Evolutionary conservation across 2,329 filamentous ascomycete species (phyloP), one percentile per base, ranked within the genome.

Genomic region (Anisogramma anomala): DNA sequence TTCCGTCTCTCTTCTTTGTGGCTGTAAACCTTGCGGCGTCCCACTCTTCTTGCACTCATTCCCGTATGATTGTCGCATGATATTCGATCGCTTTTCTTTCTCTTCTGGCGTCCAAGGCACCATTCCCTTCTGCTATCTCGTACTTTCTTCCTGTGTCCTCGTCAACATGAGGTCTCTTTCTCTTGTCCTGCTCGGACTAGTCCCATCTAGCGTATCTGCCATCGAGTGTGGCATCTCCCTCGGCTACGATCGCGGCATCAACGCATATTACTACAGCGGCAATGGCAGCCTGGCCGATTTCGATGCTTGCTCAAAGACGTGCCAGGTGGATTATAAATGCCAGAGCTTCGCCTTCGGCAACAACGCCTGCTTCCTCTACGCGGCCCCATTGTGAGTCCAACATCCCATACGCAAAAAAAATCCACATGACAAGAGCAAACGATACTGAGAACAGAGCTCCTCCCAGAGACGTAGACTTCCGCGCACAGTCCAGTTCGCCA

Each of bases 191-290:
- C 25, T 30, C 15, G 25, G 36, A 19, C 36, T 60, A 53, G 36
- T 25, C 3, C 19, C 13, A 15, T 33, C 34, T 18, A 30, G 6
- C 17, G 17, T 18, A 11, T 42, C 33, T 11, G 37, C 36, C 6
- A 38, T 44, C 19, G 27, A 35, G 18, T 47, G 44, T 26, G 44
- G 44, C 9, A 3, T 47, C 6, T 10, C 33, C n/a, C 39, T 39
- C n/a, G 44, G 44, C 14, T 47, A 47, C 38, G 41, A 47, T 34
- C 15, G 14, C 13, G 44, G 44, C 34, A 39, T 33, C 13, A 38
- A 38, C 17, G 44, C 44, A 8, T 47, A 47, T 22, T 47, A 32
- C 27, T 47, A 27, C 41, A 47, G 37, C 20, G 41, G 41, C n/a
- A 37, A 47, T 7, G 44, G 44, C 15, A 47, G 37, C 10, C 41